phyloP scores from a whole-genome alignment of 345 rosid genomes.

The Euphorbia peplus region DNA sequence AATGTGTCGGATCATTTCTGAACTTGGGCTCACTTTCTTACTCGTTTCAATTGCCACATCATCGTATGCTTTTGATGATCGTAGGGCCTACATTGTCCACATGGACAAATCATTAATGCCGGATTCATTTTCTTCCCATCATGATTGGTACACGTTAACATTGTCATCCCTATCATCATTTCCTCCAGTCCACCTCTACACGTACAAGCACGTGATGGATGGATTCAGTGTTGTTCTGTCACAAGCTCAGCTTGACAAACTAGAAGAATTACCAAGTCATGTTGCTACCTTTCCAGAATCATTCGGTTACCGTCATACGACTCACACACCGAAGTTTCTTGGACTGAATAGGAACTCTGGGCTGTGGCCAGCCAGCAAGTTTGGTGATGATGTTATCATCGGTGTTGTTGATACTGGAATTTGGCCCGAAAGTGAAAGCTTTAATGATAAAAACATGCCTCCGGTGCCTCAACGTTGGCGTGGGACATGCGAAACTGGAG shows the following conservation, averaged over 20 bases:
- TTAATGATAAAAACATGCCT: slow-evolving; percentile 39
- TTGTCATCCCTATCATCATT: slow-evolving; percentile 33
- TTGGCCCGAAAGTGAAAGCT: slow-evolving; percentile 52
- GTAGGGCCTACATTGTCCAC: slow-evolving; percentile 37
- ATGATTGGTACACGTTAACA: slow-evolving; percentile 44
- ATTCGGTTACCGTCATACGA: slow-evolving; percentile 36
- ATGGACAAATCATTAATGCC: slow-evolving; percentile 47
- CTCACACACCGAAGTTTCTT: slow-evolving; percentile 36
- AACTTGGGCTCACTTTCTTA: slow-evolving; percentile 12
- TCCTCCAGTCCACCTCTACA: slow-evolving; percentile 40
- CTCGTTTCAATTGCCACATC: slow-evolving; percentile 17
- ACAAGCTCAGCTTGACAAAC: slow-evolving; percentile 31
- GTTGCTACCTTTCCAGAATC: slow-evolving; percentile 43
- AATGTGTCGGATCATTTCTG: slow-evolving; percentile 4
- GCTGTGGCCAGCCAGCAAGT: slow-evolving; percentile 40
- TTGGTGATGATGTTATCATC: slow-evolving; percentile 41
- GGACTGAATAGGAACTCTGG: slow-evolving; percentile 34
- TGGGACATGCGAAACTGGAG: slow-evolving; percentile 38
- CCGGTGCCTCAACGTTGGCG: slow-evolving; percentile 40
- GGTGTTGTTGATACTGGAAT: slow-evolving; percentile 47
- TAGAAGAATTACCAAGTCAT: slow-evolving; percentile 31
- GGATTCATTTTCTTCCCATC: slow-evolving; percentile 26
- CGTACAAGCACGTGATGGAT: slow-evolving; percentile 43
- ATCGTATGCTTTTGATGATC: not conserved
- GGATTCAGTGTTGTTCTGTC: slow-evolving; percentile 47